Evolutionary conservation across 2,329 filamentous ascomycete species (phyloP).

Genomic region (Microcyclospora tardicrescens): DNA sequence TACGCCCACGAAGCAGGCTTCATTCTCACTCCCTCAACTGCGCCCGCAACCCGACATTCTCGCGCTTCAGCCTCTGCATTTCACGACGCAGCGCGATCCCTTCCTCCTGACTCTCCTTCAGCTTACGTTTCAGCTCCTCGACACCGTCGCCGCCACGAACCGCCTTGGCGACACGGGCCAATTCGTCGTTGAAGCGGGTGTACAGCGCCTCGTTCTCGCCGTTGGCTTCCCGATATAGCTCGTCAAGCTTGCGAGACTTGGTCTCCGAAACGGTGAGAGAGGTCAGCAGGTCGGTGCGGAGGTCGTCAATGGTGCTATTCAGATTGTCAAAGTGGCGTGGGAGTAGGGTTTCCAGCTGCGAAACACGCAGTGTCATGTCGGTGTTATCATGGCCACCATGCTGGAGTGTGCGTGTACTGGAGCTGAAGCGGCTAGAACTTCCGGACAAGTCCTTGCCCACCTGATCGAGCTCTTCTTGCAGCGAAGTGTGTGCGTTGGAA

Average conservation of each 20-base stretch:
- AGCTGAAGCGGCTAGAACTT: conserved; percentile 13
- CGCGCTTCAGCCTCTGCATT: conserved; percentile 68
- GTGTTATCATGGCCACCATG: background rate
- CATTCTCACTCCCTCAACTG: conserved; percentile 30
- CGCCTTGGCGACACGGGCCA: conserved; percentile 68
- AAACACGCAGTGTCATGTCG: conserved; percentile 45
- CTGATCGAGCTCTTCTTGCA: conserved; percentile 64
- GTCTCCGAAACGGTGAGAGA: conserved; percentile 59
- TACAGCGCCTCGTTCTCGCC: conserved; percentile 90
- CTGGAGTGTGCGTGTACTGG: conserved; percentile 11
- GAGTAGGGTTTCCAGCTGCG: conserved; percentile 54
- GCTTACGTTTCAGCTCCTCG: conserved; percentile 57
- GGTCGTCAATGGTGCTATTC: conserved; percentile 45
- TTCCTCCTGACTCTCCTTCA: conserved; percentile 68
- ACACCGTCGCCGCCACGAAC: conserved; percentile 64
- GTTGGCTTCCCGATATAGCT: conserved; percentile 74
- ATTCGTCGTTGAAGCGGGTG: conserved; percentile 80
- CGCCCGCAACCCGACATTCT: conserved; percentile 54
- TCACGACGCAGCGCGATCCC: conserved; percentile 67
- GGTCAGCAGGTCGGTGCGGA: conserved; percentile 59
- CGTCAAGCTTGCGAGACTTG: conserved; percentile 71
- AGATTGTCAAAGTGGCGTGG: conserved; percentile 48
- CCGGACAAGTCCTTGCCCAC: conserved; percentile 67
- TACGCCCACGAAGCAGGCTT: no score
- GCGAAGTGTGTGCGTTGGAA: conserved; percentile 52